Evolutionary conservation across 495 filamentous ascomycete species (phyloP).

Genomic region (Aspergillus nanangensis): DNA sequence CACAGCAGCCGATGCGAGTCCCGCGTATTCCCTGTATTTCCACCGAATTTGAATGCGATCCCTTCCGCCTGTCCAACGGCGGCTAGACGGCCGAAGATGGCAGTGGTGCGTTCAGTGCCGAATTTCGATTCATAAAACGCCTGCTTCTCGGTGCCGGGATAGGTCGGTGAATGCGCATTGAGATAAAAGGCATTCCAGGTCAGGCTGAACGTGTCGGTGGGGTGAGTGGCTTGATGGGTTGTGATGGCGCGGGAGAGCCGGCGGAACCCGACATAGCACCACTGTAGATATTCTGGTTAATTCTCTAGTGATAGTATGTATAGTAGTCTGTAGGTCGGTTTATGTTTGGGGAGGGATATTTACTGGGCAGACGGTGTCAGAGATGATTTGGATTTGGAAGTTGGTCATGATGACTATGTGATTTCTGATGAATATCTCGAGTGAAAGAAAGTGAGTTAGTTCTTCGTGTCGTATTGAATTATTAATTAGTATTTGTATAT

Average conservation of each 20-base stretch:
- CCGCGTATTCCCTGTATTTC: conserved; percentile 71
- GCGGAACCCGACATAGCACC: conserved; percentile 82
- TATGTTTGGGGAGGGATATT: conserved; percentile 12
- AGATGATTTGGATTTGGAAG: conserved; percentile 70
- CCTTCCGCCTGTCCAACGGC: conserved; percentile 57
- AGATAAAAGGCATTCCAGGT: conserved; percentile 80
- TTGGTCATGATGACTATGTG: conserved; percentile 55
- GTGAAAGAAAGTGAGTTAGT: too few relatives aligned
- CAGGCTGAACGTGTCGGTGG: conserved; percentile 65
- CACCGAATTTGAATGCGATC: conserved; percentile 68
- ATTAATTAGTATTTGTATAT: too few relatives aligned
- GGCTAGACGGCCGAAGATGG: conserved; percentile 55
- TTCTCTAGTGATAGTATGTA: too few relatives aligned
- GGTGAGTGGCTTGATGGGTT: conserved; percentile 54
- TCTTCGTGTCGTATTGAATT: too few relatives aligned
- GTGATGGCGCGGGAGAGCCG: conserved; percentile 66
- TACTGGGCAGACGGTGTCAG: conserved; percentile 74
- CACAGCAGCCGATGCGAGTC: conserved; percentile 74
- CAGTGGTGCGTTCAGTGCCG: conserved; percentile 50
- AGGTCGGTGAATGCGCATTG: conserved; percentile 57
- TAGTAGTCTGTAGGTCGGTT: too few relatives aligned
- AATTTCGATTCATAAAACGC: conserved; percentile 52
- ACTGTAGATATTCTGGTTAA: conserved; percentile 22
- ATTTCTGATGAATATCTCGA: neutral
- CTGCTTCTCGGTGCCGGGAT: conserved; percentile 51